phyloP scores from a whole-genome alignment of 805 yeast genomes.

The Nakazawaea ishiwadae region DNA sequence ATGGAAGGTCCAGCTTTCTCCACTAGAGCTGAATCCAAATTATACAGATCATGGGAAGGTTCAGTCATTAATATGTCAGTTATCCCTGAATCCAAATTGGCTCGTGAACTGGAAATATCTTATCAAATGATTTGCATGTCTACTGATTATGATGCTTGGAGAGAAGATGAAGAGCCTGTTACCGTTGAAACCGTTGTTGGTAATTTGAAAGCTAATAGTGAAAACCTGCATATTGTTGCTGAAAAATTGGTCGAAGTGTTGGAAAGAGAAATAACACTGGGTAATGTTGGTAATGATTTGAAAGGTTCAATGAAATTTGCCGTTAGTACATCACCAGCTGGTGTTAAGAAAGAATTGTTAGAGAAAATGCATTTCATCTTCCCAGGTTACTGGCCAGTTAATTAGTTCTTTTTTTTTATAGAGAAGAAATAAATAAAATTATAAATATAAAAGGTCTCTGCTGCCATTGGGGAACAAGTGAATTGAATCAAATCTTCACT shows the following conservation, averaged over 20 bases:
- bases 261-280: slow-evolving; percentile 53
- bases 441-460: too few relatives aligned
- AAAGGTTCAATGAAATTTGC: slow-evolving; percentile 74
- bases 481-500: too few relatives aligned
- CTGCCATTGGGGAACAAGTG: too few relatives aligned
- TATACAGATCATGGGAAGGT: slow-evolving; percentile 88
- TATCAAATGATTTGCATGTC: slow-evolving; percentile 99
- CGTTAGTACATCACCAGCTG: slow-evolving; percentile 72
- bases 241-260: slow-evolving; percentile 62
- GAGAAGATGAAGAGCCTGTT: slow-evolving; percentile 90
- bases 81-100: slow-evolving; percentile 94
- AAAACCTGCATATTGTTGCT: slow-evolving; percentile 79
- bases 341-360: slow-evolving; percentile 66
- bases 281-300: slow-evolving; percentile 66
- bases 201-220: slow-evolving; percentile 79
- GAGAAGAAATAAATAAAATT: too few relatives aligned
- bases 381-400: slow-evolving; percentile 82
- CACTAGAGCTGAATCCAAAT: slow-evolving; percentile 90
- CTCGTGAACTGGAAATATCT: slow-evolving; percentile 94
- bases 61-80: slow-evolving; percentile 96
- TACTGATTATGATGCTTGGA: slow-evolving; percentile 99
- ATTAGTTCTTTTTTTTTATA: slow-evolving; percentile 9
- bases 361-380: slow-evolving; percentile 81
- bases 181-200: slow-evolving; percentile 97
- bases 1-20: slow-evolving; percentile 99